A percentile compares a stretch with the other conserved stretches of the same genome.
phyloP scores from a whole-genome alignment of 129 eudicot species.

The Dittrichia graveolens region DNA sequence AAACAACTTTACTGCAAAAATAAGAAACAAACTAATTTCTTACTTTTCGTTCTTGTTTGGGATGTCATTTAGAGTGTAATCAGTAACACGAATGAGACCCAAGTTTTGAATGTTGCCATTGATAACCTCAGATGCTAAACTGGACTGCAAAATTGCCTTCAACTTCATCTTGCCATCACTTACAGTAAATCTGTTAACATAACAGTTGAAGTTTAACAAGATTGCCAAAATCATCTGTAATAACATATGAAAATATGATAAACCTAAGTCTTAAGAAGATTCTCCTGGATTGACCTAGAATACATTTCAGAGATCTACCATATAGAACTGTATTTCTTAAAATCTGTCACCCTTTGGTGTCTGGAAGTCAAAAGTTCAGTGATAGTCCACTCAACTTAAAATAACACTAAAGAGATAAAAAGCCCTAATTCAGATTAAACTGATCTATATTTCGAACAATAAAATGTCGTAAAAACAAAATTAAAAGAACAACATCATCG shows the following conservation, averaged over 20 bases:
- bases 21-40: background rate
- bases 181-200: constrained; percentile 63
- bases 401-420: background rate
- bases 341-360: too few relatives aligned
- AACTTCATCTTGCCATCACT: constrained; percentile 89
- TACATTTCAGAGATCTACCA: background rate
- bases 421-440: background rate
- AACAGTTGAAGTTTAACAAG: background rate
- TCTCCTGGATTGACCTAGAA: too few relatives aligned
- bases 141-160: constrained; percentile 66
- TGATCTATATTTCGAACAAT: background rate
- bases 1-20: background rate
- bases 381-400: background rate
- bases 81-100: constrained; percentile 72
- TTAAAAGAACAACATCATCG: too few relatives aligned
- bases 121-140: constrained; percentile 61
- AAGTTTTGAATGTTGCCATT: constrained; percentile 83
- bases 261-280: background rate
- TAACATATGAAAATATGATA: background rate
- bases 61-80: constrained; percentile 87
- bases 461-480: background rate
- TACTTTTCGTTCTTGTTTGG: constrained; percentile 86
- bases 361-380: too few relatives aligned
- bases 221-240: background rate
- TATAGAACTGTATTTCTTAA: background rate